phyloP scores from a whole-genome alignment of 805 yeast genomes.

The Scheffersomyces coipomensis region DNA sequence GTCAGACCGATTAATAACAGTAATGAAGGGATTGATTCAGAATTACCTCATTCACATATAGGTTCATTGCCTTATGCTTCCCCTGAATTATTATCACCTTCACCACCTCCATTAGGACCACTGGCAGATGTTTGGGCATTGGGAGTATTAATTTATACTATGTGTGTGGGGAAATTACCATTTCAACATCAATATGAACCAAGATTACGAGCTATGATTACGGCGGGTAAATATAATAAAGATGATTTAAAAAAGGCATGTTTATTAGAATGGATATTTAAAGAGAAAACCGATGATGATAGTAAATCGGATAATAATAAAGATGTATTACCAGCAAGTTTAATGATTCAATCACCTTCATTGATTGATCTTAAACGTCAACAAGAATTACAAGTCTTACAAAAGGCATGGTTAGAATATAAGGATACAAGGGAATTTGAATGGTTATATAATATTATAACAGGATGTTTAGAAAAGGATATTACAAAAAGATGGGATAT shows the following conservation, averaged over 20 bases:
- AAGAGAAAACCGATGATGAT: conserved; percentile 7
- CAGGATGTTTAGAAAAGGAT: conserved; percentile 55
- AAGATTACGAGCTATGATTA: conserved; percentile 67
- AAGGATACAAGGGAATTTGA: conserved; percentile 16
- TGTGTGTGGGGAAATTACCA: conserved; percentile 73
- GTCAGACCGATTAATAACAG: neutral
- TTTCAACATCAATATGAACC: conserved; percentile 86
- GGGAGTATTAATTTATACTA: conserved; percentile 74
- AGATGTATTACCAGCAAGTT: conserved; percentile 4
- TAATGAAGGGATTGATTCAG: conserved; percentile 27
- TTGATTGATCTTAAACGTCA: conserved; percentile 15
- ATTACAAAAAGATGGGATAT: conserved; percentile 52
- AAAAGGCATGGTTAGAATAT: conserved; percentile 16
- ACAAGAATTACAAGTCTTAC: conserved; percentile 13
- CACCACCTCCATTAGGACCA: conserved; percentile 61
- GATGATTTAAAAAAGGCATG: conserved; percentile 43
- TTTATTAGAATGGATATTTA: conserved; percentile 25
- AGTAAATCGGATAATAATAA: neutral
- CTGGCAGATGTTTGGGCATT: conserved; percentile 88
- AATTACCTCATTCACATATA: conserved; percentile 63
- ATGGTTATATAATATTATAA: conserved; percentile 36
- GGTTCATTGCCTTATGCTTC: conserved; percentile 94
- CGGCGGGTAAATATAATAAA: conserved; percentile 61
- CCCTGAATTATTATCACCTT: conserved; percentile 73
- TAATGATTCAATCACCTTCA: conserved; percentile 11